Evolutionary conservation across 805 yeast species (phyloP).

Genomic region (Debaryomyces hansenii): DNA sequence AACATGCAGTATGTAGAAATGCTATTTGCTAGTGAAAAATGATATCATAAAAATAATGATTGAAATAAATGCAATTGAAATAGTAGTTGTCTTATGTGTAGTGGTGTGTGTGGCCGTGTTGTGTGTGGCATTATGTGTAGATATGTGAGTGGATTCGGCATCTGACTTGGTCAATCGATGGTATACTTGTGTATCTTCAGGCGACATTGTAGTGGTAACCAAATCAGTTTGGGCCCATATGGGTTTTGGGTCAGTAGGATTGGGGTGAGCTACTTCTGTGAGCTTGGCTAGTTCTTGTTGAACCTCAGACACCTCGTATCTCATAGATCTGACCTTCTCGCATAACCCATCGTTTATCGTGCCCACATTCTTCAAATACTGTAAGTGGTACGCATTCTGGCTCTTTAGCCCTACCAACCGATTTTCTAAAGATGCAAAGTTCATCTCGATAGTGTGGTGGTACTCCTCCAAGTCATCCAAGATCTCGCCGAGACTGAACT

Average conservation of each 20-base stretch:
- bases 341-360: background rate
- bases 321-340: background rate
- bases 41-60: background rate
- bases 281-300: background rate
- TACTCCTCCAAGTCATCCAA: slow-evolving; percentile 8
- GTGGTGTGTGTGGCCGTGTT: background rate
- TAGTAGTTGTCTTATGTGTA: background rate
- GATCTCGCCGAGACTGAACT: slow-evolving; percentile 3
- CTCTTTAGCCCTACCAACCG: background rate
- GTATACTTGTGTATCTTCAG: background rate
- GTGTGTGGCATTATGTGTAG: too few relatives aligned
- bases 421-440: slow-evolving; percentile 2
- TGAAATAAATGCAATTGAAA: background rate
- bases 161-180: background rate
- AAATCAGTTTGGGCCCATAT: background rate
- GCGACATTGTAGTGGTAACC: background rate
- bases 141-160: background rate
- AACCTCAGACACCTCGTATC: background rate
- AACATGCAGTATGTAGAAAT: background rate
- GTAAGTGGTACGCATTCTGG: slow-evolving; percentile 3
- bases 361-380: background rate
- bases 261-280: background rate
- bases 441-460: slow-evolving; percentile 4
- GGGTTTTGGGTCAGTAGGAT: background rate
- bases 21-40: background rate